Conservation (phyloP, 305 asterid species). For the Caryopteris hybrid region DNA sequence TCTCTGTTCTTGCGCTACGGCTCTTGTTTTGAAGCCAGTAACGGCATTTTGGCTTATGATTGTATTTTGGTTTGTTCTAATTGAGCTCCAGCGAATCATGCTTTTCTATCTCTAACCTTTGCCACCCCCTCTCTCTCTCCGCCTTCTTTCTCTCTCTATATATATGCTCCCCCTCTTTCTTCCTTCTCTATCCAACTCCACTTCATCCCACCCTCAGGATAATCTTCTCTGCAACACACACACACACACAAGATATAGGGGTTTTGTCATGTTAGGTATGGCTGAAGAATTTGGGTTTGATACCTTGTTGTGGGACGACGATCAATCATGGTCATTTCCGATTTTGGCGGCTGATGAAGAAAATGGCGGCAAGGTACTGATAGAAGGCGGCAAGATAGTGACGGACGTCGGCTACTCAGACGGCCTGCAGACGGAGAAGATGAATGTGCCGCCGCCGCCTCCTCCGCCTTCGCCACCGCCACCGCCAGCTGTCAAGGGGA, state of each 20-base stretch:
- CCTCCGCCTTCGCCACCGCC: background rate
- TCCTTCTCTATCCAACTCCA: background rate
- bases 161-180: background rate
- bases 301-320: conserved; percentile 22
- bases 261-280: conserved; percentile 21
- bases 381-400: conserved; percentile 9
- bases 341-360: conserved; percentile 27
- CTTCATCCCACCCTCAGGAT: background rate
- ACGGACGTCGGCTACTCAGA: background rate
- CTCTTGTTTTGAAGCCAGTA: conserved; percentile 40
- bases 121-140: background rate
- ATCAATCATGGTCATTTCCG: conserved; percentile 31
- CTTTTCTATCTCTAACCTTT: conserved; percentile 16
- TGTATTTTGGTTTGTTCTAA: conserved; percentile 40
- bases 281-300: conserved; percentile 19
- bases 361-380: conserved; percentile 9
- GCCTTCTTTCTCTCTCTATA: background rate
- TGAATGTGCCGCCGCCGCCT: background rate
- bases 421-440: background rate
- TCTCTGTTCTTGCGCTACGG: conserved; percentile 17
- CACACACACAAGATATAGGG: background rate
- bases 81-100: conserved; percentile 15
- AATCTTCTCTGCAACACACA: background rate
- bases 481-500: conserved; percentile 1
- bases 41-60: conserved; percentile 56